Conservation (phyloP, 2,329 filamentous ascomycete genomes). For the Aureobasidium subglaciale region DNA sequence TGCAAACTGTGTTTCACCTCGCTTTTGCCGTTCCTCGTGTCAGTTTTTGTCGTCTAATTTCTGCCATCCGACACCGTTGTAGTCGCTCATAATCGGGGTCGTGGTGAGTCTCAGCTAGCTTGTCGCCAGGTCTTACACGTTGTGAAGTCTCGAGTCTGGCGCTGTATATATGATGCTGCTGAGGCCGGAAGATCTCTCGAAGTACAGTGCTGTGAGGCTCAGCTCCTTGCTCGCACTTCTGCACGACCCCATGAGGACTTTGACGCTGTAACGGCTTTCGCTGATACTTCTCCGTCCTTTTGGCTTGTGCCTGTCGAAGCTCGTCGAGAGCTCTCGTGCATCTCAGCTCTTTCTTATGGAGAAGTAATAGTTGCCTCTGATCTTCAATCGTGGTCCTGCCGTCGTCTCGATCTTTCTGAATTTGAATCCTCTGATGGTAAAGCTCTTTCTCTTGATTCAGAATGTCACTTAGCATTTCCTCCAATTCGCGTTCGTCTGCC, state of each 20-base stretch:
- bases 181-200: not conserved
- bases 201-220: not conserved
- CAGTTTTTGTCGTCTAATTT: not conserved
- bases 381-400: not conserved
- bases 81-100: not conserved
- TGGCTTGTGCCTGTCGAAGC: not conserved
- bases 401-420: not conserved
- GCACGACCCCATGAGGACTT: no score
- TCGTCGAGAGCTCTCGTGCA: not conserved
- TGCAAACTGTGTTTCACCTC: not conserved
- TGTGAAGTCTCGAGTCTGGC: not conserved
- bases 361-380: not conserved
- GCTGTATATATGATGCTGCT: not conserved
- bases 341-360: not conserved
- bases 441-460: not conserved
- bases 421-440: not conserved
- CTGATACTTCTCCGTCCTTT: not conserved
- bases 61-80: constrained; percentile 2
- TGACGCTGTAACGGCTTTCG: no score
- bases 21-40: not conserved
- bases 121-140: no score
- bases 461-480: not conserved
- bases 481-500: not conserved
- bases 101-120: not conserved
- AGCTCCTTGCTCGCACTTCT: no score